These are phyloP conservation scores for Osmanthus fragrans DNA, from an alignment of 257 asterid species.

Conservation along the genomic window DNA sequence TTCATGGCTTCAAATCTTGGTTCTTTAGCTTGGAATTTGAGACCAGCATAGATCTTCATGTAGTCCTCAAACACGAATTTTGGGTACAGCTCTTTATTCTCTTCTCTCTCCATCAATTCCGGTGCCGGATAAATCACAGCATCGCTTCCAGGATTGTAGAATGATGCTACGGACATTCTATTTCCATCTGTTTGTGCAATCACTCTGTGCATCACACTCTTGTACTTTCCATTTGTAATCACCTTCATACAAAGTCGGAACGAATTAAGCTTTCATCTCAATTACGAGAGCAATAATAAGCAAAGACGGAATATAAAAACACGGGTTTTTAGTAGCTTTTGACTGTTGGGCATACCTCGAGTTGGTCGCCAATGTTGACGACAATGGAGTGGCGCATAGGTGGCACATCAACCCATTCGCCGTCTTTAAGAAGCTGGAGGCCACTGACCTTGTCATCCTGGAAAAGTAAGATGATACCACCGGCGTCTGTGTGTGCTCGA, in stretches of 20 bases:
- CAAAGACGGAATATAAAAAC: neutral
- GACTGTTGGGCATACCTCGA: conserved; percentile 45
- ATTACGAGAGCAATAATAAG: neutral
- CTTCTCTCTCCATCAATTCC: conserved; percentile 47
- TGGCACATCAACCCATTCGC: conserved; percentile 66
- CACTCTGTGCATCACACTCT: conserved; percentile 64
- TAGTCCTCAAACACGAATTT: conserved; percentile 77
- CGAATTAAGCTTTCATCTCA: neutral
- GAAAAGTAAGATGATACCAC: conserved; percentile 70
- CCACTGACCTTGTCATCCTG: conserved; percentile 79
- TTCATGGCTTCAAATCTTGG: conserved; percentile 81
- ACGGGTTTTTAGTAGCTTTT: neutral
- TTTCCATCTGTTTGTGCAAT: conserved; percentile 56
- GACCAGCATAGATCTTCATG: conserved; percentile 66
- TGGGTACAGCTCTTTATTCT: conserved; percentile 46
- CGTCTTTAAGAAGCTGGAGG: conserved; percentile 73
- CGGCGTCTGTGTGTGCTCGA: conserved; percentile 78
- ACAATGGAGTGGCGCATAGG: conserved; percentile 78
- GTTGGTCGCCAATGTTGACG: conserved; percentile 65
- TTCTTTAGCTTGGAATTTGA: conserved; percentile 74
- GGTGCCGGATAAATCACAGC: conserved; percentile 69
- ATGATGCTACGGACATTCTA: conserved; percentile 67
- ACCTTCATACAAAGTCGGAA: conserved; percentile 32
- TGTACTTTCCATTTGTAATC: conserved; percentile 62
- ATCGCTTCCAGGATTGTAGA: conserved; percentile 68